Evolutionary conservation across 371 early-diverging fungal species (phyloP), one percentile per base, ranked within the genome.

Genomic region (Lichtheimia ornata): DNA sequence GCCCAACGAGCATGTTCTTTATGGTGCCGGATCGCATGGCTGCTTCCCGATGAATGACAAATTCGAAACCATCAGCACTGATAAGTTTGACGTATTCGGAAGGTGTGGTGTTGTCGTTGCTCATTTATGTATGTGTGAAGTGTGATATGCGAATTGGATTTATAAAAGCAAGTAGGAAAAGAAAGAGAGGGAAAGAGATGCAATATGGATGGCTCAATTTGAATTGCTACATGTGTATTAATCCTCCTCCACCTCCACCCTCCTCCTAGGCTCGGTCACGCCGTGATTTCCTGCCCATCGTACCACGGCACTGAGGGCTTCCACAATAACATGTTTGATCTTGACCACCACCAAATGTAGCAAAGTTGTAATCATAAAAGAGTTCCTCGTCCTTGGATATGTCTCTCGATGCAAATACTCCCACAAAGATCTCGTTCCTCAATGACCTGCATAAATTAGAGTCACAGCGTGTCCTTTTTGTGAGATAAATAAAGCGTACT

Each of bases 11-110:
- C 96, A 96, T 95, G 72, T 92, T 95, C 65, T 89, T 91, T 58
- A 97, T 88, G 12, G 97, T 95, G 0, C 95, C 95, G 4, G 95
- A 92, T 24, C 90, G 88, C 80, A 94, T 85, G 42, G 97, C 98
- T 52, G 93, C 93, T 59, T 90, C 83, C 20, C 94, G 87, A 67
- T 92, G 91, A 28, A 97, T 85, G 44, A 94, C 72, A 70, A 97
- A 95, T 63, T 90, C 89, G 66, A 95, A 96, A 0, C 92, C 92
- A 73, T 97, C 96, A 59, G 93, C 79, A 70, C 92, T 92, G 43
- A 94, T 84, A 20, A 97, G 86, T 67, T 89, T 89, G 22, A 91
- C 91, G 58, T 84, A 83, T 49, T 86, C 86, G 28, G 81, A 59
- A 49, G 62, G 61, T 22, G 53, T 61, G 5, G 50, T 5, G 30